Conservation (phyloP, 306 rosid genomes). For the Vicia faba region DNA sequence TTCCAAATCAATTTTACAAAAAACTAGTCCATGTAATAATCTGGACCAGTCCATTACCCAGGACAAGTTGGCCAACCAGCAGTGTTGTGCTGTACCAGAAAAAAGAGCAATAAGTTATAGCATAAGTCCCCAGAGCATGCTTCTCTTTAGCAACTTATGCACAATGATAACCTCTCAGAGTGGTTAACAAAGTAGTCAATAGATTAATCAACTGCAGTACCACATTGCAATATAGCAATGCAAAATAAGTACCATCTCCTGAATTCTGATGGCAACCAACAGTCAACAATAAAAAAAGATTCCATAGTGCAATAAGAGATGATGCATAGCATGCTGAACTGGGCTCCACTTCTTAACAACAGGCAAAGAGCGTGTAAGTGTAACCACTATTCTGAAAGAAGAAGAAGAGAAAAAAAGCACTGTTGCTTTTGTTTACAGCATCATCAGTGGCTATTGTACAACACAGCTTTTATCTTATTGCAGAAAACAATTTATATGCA, state of each 20-base stretch:
- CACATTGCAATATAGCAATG: conserved; percentile 25
- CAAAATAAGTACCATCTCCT: conserved; percentile 16
- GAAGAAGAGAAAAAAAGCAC: neutral
- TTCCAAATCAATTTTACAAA: conserved; percentile 3
- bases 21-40: neutral
- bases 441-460: conserved; percentile 30
- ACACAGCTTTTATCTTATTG: conserved; percentile 32
- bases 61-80: conserved; percentile 28
- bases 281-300: conserved; percentile 34
- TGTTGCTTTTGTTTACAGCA: conserved; percentile 23
- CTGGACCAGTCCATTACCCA: conserved; percentile 34
- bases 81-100: conserved; percentile 16
- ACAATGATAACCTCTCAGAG: conserved; percentile 21
- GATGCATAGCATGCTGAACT: conserved; percentile 29
- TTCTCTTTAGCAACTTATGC: conserved; percentile 25
- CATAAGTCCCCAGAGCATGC: conserved; percentile 37
- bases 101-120: neutral
- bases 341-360: conserved; percentile 37
- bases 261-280: conserved; percentile 24
- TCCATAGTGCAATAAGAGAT: conserved; percentile 34
- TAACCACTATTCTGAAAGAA: conserved; percentile 28
- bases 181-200: conserved; percentile 30
- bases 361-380: conserved; percentile 27
- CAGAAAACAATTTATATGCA: conserved; percentile 22
- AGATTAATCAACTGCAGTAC: conserved; percentile 26